A percentile compares a stretch with the other conserved stretches of the same genome.
These are phyloP conservation scores for Tephrocybe sp. DNA, from an alignment of 768 basidiomycete genomes.

Conservation along the genomic window DNA sequence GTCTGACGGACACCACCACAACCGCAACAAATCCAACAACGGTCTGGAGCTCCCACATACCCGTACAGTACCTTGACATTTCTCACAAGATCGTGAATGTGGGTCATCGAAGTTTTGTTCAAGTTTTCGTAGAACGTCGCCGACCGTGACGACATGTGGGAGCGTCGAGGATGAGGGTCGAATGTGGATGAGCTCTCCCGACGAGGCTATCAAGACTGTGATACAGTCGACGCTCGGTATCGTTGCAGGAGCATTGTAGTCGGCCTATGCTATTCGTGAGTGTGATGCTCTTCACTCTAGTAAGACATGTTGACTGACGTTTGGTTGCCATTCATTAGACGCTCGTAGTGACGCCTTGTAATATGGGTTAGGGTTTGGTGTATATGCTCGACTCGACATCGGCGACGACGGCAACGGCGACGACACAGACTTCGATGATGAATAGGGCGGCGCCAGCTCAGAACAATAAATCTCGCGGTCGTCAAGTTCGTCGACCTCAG, in stretches of 20 bases:
- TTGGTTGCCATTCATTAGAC: not conserved
- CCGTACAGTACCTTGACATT: not conserved
- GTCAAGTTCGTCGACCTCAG: not conserved
- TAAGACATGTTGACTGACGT: not conserved
- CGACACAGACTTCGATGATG: not conserved
- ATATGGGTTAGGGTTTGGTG: slow-evolving; percentile 2
- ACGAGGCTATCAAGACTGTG: not conserved
- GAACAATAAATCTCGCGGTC: not conserved
- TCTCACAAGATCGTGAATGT: not conserved
- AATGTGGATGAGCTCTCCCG: slow-evolving; percentile 6
- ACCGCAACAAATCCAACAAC: not conserved
- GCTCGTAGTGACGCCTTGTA: not conserved
- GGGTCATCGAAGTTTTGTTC: not conserved
- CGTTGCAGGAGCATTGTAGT: slow-evolving; percentile 4
- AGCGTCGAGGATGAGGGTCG: not conserved
- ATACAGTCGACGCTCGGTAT: slow-evolving; percentile 8
- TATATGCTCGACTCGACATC: not conserved
- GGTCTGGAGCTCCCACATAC: not conserved
- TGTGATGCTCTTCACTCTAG: not conserved
- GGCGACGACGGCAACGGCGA: not conserved
- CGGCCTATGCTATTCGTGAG: not conserved
- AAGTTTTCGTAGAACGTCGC: slow-evolving; percentile 10
- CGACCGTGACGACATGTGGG: slow-evolving; percentile 3
- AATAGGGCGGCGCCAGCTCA: not conserved
- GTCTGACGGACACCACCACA: slow-evolving; percentile 7